These are phyloP conservation scores for Naematelia encephala DNA, from an alignment of 768 basidiomycete genomes.

Conservation along the genomic window DNA sequence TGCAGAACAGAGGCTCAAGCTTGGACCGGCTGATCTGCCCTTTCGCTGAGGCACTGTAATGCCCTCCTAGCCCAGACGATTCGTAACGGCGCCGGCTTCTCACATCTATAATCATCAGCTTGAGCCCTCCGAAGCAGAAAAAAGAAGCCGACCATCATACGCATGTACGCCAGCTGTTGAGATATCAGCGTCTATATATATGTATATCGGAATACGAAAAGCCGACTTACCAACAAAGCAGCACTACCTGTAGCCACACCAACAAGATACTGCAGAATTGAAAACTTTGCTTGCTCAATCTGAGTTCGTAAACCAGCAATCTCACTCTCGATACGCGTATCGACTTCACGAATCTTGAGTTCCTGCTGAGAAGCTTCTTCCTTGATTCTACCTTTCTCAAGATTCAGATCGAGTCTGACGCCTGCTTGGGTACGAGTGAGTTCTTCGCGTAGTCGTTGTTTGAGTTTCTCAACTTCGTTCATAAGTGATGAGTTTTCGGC, in stretches of 20 bases:
- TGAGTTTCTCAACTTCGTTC: conserved; percentile 87
- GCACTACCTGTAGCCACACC: conserved; percentile 50
- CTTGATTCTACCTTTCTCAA: conserved; percentile 87
- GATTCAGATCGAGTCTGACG: conserved; percentile 87
- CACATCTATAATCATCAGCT: too few relatives aligned
- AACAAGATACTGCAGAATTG: conserved; percentile 52
- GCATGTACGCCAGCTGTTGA: conserved; percentile 39
- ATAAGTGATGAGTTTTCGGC: conserved; percentile 92
- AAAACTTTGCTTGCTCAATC: conserved; percentile 54
- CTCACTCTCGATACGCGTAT: conserved; percentile 93
- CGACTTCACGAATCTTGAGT: conserved; percentile 94
- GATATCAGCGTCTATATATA: not conserved
- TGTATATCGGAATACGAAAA: not conserved
- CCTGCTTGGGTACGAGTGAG: conserved; percentile 88
- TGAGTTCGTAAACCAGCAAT: conserved; percentile 75
- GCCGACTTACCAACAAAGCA: conserved; percentile 50
- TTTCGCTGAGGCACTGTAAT: too few relatives aligned
- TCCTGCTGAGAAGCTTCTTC: conserved; percentile 90
- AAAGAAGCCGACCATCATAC: conserved; percentile 27
- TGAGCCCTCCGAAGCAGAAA: not conserved
- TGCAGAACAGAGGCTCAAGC: too few relatives aligned
- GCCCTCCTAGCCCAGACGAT: too few relatives aligned
- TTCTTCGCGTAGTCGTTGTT: conserved; percentile 87
- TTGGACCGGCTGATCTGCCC: too few relatives aligned
- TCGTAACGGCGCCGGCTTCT: too few relatives aligned